Evolutionary conservation across 1,139 yeast genomes (phyloP).

Genomic region (Yamadazyma taylorii): DNA sequence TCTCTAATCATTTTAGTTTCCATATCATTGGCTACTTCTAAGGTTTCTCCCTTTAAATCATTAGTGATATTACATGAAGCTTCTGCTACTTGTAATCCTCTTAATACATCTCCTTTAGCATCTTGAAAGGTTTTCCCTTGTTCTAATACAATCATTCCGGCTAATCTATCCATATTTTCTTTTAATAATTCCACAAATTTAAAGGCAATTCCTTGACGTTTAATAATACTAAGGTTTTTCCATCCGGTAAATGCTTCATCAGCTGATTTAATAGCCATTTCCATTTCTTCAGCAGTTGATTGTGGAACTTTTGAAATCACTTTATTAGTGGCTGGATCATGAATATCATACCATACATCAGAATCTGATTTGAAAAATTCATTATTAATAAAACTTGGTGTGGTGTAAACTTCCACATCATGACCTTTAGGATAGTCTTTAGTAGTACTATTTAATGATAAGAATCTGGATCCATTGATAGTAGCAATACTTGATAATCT

Average conservation of each 20-base stretch:
- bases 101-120: slow-evolving; percentile 75
- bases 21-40: slow-evolving; percentile 76
- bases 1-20: slow-evolving; percentile 76
- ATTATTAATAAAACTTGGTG: slow-evolving; percentile 62
- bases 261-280: slow-evolving; percentile 67
- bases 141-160: slow-evolving; percentile 70
- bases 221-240: slow-evolving; percentile 60
- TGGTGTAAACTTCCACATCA: slow-evolving; percentile 46
- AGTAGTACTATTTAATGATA: slow-evolving; percentile 27
- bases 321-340: slow-evolving; percentile 74
- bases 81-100: slow-evolving; percentile 84
- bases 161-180: slow-evolving; percentile 69
- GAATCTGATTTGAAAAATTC: slow-evolving; percentile 57
- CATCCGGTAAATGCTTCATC: slow-evolving; percentile 59
- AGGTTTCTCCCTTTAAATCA: slow-evolving; percentile 62
- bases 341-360: slow-evolving; percentile 65
- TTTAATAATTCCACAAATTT: slow-evolving; percentile 67
- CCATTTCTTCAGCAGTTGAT: slow-evolving; percentile 65
- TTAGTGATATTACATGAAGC: slow-evolving; percentile 61
- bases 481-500: not conserved
- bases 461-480: slow-evolving; percentile 2
- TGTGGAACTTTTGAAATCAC: slow-evolving; percentile 74
- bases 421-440: slow-evolving; percentile 49
- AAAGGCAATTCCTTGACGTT: slow-evolving; percentile 76
- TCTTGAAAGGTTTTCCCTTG: slow-evolving; percentile 81